Evolutionary conservation across 2,329 filamentous ascomycete genomes (phyloP), one percentile per base, ranked within the genome.

Genomic region (Aspergillus texensis): DNA sequence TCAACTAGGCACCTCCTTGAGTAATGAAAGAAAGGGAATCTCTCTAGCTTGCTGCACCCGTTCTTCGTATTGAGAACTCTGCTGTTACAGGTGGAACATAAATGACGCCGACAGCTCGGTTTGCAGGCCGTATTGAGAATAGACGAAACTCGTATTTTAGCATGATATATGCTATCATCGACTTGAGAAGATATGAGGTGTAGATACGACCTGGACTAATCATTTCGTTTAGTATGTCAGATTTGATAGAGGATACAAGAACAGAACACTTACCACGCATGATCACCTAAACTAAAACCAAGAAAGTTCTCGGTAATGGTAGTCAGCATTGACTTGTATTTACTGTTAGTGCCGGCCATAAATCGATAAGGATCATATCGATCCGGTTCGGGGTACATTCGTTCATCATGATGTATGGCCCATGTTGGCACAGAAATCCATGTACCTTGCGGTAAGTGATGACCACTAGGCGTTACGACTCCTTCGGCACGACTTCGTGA

Each of bases 271-370:
- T n/a, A 21, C 41, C 41, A 43, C n/a, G 16, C n/a, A 43, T 21
- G 16, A 1, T 43, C 41, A 4, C 19, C 41, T 8, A n/a, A 43
- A 21, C 41, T 43, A n/a, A 21, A 43, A 70, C 66, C 70, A 71
- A 60, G 68, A 70, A 55, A 14, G 3, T 36, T 16, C 12, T 36
- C 34, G 14, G 11, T 36, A 11, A 36, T 36, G 11, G 34, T 36
- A 14, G 34, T 36, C 34, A 12, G 11, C 34, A 36, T 36, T 5
- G 12, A 16, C 34, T 36, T 36, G 14, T 12, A 12, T 36, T 5
- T 36, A 36, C 34, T 36, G 12, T 12, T 1, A 14, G 12, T 36
- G 34, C 34, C 34, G 4, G 34, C 34, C 14, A 14, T 36, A 36
- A 28, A 28, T 28, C 26, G 26, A 28, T 28, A 28, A 6, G 26